Conservation (phyloP, 257 asterid genomes). For the Jaltomata sinuosa region DNA sequence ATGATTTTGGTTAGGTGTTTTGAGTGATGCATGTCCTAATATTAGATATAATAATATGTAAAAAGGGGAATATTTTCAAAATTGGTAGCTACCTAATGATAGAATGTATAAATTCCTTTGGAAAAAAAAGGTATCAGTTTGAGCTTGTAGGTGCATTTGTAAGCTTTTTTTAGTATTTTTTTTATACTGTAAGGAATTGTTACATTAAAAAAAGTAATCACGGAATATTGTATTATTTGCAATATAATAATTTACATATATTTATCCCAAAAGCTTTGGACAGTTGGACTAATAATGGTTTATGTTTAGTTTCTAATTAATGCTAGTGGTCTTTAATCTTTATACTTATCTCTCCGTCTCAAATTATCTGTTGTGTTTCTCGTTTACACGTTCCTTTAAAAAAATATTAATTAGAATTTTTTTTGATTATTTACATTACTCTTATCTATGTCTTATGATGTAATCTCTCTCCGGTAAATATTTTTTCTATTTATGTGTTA, state of each 20-base stretch:
- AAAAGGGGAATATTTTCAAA: neutral
- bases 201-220: neutral
- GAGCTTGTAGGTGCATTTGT: neutral
- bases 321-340: no score
- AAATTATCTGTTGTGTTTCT: no score
- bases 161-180: neutral
- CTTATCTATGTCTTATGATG: no score
- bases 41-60: neutral
- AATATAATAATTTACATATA: neutral
- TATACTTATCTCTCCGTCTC: no score
- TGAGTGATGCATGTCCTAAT: neutral
- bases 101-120: neutral
- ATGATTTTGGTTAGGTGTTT: neutral
- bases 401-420: no score
- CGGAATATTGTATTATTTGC: neutral
- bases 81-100: neutral
- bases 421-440: no score
- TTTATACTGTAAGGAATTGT: neutral
- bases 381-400: no score
- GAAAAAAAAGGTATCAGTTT: neutral
- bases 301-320: neutral
- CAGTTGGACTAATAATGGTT: neutral
- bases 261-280: neutral
- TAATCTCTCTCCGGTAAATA: no score
- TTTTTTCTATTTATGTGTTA: no score